These are phyloP conservation scores for Mycena metata DNA, from an alignment of 768 basidiomycete species.

Conservation along the genomic window DNA sequence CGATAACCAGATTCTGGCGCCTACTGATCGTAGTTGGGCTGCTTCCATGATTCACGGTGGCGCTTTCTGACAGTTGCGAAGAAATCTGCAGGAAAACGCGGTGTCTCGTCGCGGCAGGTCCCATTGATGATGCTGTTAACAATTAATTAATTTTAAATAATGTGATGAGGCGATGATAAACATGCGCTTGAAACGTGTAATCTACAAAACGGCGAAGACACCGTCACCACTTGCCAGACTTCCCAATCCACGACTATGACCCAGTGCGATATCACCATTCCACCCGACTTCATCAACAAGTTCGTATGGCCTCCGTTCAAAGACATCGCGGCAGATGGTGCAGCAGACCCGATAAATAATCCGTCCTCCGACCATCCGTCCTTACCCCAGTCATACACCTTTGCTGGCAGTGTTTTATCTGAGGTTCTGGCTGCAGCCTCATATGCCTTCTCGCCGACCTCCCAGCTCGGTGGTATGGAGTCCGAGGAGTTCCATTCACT, in stretches of 20 bases:
- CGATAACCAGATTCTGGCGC: slow-evolving; percentile 15
- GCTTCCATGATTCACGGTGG: slow-evolving; percentile 14
- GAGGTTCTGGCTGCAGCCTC: slow-evolving; percentile 11
- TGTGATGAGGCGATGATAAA: slow-evolving; percentile 5
- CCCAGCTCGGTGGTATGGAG: slow-evolving; percentile 13
- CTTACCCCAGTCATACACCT: background rate
- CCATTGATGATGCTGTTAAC: slow-evolving; percentile 11
- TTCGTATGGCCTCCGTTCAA: background rate
- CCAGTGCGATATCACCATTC: slow-evolving; percentile 14
- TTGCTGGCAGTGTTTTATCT: slow-evolving; percentile 3
- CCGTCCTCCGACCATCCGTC: too few relatives aligned
- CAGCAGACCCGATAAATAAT: too few relatives aligned
- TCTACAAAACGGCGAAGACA: slow-evolving; percentile 5
- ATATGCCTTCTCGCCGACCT: slow-evolving; percentile 11
- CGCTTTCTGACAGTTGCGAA: slow-evolving; percentile 14
- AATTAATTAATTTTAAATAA: slow-evolving; percentile 4
- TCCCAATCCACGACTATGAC: slow-evolving; percentile 9
- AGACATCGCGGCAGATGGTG: too few relatives aligned
- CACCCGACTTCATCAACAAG: slow-evolving; percentile 10
- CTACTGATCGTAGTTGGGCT: slow-evolving; percentile 6
- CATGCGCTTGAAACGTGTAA: slow-evolving; percentile 6
- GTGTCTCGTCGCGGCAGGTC: slow-evolving; percentile 9
- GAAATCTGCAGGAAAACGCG: slow-evolving; percentile 8
- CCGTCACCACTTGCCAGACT: background rate
- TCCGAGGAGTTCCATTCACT: slow-evolving; percentile 2